These are phyloP conservation scores for Suillus fuscotomentosus DNA, from an alignment of 768 basidiomycete genomes.

Conservation along the genomic window DNA sequence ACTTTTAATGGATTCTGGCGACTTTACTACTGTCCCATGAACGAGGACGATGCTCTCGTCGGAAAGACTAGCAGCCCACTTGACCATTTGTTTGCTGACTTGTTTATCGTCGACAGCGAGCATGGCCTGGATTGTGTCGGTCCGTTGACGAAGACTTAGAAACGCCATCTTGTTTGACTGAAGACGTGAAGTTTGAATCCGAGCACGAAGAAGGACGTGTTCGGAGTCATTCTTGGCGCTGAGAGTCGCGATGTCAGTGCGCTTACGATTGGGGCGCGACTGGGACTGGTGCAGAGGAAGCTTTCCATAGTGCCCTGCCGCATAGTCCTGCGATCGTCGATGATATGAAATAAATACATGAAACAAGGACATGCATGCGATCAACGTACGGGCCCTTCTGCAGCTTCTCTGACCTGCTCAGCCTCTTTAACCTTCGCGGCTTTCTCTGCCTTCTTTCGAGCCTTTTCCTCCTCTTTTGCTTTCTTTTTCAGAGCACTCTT, in stretches of 20 bases:
- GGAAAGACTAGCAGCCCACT: slow-evolving; percentile 77
- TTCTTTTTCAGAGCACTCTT: slow-evolving; percentile 92
- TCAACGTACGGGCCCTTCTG: slow-evolving; percentile 53
- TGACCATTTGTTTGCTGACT: slow-evolving; percentile 97
- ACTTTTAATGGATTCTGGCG: slow-evolving; percentile 86
- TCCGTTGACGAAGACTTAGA: slow-evolving; percentile 86
- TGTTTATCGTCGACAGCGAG: slow-evolving; percentile 67
- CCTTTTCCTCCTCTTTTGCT: slow-evolving; percentile 89
- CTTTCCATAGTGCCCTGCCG: slow-evolving; percentile 78
- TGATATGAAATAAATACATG: neutral
- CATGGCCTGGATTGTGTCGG: slow-evolving; percentile 83
- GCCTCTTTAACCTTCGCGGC: slow-evolving; percentile 77
- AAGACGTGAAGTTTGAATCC: slow-evolving; percentile 87
- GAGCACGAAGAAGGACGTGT: slow-evolving; percentile 80
- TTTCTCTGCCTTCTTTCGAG: slow-evolving; percentile 83
- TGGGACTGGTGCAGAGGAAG: slow-evolving; percentile 92
- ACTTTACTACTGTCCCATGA: slow-evolving; percentile 77
- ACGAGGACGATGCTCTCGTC: slow-evolving; percentile 92
- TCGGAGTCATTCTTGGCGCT: slow-evolving; percentile 64
- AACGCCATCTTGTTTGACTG: slow-evolving; percentile 97
- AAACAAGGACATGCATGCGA: slow-evolving; percentile 4
- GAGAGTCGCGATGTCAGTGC: slow-evolving; percentile 65
- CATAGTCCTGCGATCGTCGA: slow-evolving; percentile 57
- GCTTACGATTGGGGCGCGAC: slow-evolving; percentile 58
- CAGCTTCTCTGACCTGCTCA: slow-evolving; percentile 67